Conservation (phyloP, 1,284 basidiomycete genomes). For the Vanrija sp. region DNA sequence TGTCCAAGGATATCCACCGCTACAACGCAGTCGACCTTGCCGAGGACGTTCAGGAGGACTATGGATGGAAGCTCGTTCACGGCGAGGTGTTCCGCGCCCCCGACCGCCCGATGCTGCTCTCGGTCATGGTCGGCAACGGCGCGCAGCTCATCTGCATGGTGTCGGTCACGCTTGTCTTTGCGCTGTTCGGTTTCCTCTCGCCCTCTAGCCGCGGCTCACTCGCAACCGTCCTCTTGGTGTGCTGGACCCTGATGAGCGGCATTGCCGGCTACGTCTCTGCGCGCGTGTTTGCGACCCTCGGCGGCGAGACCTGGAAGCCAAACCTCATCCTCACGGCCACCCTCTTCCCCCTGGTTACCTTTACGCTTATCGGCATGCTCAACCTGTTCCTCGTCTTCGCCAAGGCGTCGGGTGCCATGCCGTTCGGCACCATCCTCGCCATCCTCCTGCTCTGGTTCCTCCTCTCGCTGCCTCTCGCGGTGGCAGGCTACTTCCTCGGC, state of each 20-base stretch:
- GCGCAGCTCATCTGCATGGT: slow-evolving; percentile 87
- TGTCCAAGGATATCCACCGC: slow-evolving; percentile 87
- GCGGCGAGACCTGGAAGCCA: slow-evolving; percentile 73
- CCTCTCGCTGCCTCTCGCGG: slow-evolving; percentile 74
- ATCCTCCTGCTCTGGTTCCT: slow-evolving; percentile 94
- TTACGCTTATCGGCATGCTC: slow-evolving; percentile 75
- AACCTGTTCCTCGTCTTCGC: slow-evolving; percentile 81
- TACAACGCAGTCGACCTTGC: slow-evolving; percentile 93
- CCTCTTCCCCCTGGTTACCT: slow-evolving; percentile 78
- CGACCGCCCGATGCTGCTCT: slow-evolving; percentile 69
- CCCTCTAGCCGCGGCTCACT: slow-evolving; percentile 93
- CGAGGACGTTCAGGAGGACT: slow-evolving; percentile 96
- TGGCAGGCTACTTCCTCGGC: slow-evolving; percentile 63
- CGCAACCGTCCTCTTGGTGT: slow-evolving; percentile 93
- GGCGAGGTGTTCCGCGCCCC: slow-evolving; percentile 94
- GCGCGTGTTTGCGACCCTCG: slow-evolving; percentile 75
- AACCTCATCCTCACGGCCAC: slow-evolving; percentile 85
- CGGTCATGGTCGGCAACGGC: slow-evolving; percentile 85
- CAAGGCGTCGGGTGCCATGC: slow-evolving; percentile 89
- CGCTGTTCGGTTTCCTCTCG: slow-evolving; percentile 92
- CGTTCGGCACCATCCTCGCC: slow-evolving; percentile 87
- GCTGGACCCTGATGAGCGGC: slow-evolving; percentile 91
- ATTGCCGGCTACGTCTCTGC: slow-evolving; percentile 87
- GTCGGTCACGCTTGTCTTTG: slow-evolving; percentile 86
- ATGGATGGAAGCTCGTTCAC: slow-evolving; percentile 90